phyloP scores from a whole-genome alignment of 495 filamentous ascomycete species.

The Penicillium argentinense region DNA sequence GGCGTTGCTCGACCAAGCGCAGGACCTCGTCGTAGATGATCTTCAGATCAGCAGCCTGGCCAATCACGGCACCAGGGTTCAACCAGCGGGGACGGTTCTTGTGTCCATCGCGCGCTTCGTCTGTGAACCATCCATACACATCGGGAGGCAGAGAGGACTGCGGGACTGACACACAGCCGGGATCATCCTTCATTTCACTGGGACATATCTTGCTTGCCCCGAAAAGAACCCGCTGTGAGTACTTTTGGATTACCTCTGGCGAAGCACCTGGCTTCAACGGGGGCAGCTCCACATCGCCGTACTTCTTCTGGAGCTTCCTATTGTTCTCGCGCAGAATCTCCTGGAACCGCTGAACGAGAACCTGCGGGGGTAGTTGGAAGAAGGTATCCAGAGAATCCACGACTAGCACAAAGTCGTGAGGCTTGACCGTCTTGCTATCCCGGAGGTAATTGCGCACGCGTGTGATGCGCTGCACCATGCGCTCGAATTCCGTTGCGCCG shows the following conservation, averaged over 20 bases:
- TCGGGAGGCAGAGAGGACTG: constrained; percentile 56
- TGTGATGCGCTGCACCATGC: constrained; percentile 44
- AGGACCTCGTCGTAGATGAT: constrained; percentile 50
- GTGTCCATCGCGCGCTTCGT: constrained; percentile 36
- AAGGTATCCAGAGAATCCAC: constrained; percentile 57
- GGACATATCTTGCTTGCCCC: constrained; percentile 60
- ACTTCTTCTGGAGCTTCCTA: constrained; percentile 43
- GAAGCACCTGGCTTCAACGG: constrained; percentile 26
- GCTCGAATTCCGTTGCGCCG: constrained; percentile 33
- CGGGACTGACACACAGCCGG: constrained; percentile 56
- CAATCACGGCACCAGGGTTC: constrained; percentile 53
- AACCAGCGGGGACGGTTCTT: constrained; percentile 53
- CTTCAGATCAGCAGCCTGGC: constrained; percentile 50
- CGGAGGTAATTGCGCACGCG: constrained; percentile 55
- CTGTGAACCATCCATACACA: constrained; percentile 57
- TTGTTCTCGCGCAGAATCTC: constrained; percentile 50
- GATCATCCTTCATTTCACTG: constrained; percentile 39
- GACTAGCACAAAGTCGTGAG: constrained; percentile 61
- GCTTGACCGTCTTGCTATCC: constrained; percentile 44
- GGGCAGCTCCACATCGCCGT: constrained; percentile 35
- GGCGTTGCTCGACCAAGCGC: constrained; percentile 38
- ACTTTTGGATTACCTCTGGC: constrained; percentile 43
- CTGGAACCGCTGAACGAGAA: constrained; percentile 57
- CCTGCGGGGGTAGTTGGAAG: constrained; percentile 62
- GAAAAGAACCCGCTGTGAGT: constrained; percentile 58